These are phyloP conservation scores for Pterocarpus macrocarpus DNA, from an alignment of 306 rosid species.

Conservation along the genomic window DNA sequence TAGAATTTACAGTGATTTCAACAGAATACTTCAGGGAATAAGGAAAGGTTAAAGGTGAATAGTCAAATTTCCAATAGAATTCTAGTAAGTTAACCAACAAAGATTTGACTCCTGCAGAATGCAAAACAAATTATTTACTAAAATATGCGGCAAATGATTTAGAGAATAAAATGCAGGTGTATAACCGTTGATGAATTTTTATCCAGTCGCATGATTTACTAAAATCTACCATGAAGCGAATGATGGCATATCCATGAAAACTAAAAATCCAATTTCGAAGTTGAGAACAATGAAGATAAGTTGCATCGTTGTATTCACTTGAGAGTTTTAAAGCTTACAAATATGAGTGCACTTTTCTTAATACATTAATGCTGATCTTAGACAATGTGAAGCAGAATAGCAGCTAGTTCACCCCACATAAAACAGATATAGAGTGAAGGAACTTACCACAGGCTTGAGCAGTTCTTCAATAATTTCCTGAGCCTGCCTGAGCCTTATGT, in stretches of 20 bases:
- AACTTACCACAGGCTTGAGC: constrained; percentile 93
- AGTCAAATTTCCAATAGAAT: constrained; percentile 12
- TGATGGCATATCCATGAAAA: neutral
- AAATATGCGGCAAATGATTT: no score
- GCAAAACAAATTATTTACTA: constrained; percentile 7
- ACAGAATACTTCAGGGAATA: constrained; percentile 6
- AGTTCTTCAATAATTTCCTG: constrained; percentile 95
- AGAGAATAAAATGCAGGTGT: no score
- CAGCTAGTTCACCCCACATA: constrained; percentile 35
- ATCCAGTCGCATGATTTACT: neutral
- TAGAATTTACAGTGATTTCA: neutral
- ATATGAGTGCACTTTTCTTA: neutral
- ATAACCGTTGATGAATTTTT: neutral
- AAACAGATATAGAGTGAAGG: constrained; percentile 37
- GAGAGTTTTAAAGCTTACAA: constrained; percentile 21
- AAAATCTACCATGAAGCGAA: neutral
- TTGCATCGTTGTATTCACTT: constrained; percentile 12
- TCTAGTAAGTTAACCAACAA: constrained; percentile 23
- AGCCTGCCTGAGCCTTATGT: constrained; percentile 91
- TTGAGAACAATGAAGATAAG: constrained; percentile 11
- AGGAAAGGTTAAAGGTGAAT: neutral
- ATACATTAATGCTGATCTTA: neutral
- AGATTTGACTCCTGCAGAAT: constrained; percentile 22
- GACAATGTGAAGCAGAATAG: constrained; percentile 40
- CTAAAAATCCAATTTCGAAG: constrained; percentile 17